Evolutionary conservation across 2,329 filamentous ascomycete genomes (phyloP).

Genomic region (Colletotrichum nymphaeae): DNA sequence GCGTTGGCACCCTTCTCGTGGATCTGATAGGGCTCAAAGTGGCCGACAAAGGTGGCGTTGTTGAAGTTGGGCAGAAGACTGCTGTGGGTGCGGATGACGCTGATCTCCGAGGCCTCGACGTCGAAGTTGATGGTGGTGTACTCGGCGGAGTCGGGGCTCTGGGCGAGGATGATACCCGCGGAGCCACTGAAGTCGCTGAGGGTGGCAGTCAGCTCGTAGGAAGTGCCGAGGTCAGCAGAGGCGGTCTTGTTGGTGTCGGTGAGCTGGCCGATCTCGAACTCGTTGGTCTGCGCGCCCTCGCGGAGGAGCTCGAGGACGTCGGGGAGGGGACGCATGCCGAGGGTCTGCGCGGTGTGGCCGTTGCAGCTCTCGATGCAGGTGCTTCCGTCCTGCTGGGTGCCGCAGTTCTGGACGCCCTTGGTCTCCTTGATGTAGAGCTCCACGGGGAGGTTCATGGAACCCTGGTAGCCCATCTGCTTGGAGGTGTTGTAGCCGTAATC

Average conservation of each 20-base stretch:
- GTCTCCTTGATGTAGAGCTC: conserved; percentile 36
- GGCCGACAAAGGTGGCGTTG: conserved; percentile 31
- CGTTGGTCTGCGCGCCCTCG: conserved; percentile 20
- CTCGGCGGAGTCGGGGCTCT: conserved; percentile 35
- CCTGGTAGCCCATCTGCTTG: conserved; percentile 34
- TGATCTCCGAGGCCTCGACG: conserved; percentile 16
- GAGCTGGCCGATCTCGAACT: conserved; percentile 26
- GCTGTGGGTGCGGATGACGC: conserved; percentile 31
- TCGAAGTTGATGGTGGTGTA: conserved; percentile 34
- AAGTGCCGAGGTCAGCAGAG: conserved; percentile 22
- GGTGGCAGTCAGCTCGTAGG: conserved; percentile 36
- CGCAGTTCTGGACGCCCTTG: conserved; percentile 31
- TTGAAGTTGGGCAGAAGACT: conserved; percentile 36
- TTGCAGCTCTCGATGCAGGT: conserved; percentile 23
- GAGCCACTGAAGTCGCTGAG: conserved; percentile 20
- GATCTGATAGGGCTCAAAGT: conserved; percentile 34
- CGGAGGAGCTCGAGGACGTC: conserved; percentile 34
- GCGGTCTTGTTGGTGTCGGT: conserved; percentile 7
- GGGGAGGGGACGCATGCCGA: conserved; percentile 31
- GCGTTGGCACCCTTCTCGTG: neutral
- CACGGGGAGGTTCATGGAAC: conserved; percentile 33
- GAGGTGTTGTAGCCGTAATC: conserved; percentile 23
- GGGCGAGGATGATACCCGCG: conserved; percentile 31
- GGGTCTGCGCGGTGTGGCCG: conserved; percentile 32
- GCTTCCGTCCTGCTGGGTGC: conserved; percentile 30